Conservation (phyloP, 2,329 filamentous ascomycete species). For the Fusarium duplospermum region DNA sequence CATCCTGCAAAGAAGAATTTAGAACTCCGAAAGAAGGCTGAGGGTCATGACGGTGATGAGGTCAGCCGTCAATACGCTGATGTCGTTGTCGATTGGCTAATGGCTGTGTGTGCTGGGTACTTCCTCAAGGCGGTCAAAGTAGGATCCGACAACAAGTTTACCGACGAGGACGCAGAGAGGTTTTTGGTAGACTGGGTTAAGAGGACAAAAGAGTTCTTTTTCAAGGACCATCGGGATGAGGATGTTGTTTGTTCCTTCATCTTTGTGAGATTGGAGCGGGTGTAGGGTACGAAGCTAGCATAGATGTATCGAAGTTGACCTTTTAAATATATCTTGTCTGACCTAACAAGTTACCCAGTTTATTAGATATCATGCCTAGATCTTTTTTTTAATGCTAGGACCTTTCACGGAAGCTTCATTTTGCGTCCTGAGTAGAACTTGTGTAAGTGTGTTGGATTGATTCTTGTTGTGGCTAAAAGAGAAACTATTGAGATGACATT, state of each 20-base stretch:
- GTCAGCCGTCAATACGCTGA: background rate
- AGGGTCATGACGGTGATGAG: background rate
- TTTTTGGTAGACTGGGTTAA: background rate
- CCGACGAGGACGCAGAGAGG: background rate
- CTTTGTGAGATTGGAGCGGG: background rate
- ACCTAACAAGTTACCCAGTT: background rate
- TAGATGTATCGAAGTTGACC: background rate
- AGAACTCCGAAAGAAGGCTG: background rate
- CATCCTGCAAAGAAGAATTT: background rate
- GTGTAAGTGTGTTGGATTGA: too few species aligned
- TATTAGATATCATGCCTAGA: too few species aligned
- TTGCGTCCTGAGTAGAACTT: too few species aligned
- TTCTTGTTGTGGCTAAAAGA: too few species aligned
- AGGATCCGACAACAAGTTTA: background rate
- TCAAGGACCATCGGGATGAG: background rate
- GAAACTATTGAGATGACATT: too few species aligned
- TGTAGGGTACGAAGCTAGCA: background rate
- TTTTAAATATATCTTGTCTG: background rate
- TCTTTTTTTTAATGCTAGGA: too few species aligned
- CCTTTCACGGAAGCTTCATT: too few species aligned
- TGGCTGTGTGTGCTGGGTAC: background rate
- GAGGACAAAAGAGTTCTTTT: background rate
- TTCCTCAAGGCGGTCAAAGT: background rate
- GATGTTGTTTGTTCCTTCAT: background rate
- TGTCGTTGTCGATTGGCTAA: background rate